Percentiles rank a stretch among this genome's conserved stretches.
These are phyloP conservation scores for Angomonas deanei DNA, from an alignment of 208 protist species.

Conservation along the genomic window DNA sequence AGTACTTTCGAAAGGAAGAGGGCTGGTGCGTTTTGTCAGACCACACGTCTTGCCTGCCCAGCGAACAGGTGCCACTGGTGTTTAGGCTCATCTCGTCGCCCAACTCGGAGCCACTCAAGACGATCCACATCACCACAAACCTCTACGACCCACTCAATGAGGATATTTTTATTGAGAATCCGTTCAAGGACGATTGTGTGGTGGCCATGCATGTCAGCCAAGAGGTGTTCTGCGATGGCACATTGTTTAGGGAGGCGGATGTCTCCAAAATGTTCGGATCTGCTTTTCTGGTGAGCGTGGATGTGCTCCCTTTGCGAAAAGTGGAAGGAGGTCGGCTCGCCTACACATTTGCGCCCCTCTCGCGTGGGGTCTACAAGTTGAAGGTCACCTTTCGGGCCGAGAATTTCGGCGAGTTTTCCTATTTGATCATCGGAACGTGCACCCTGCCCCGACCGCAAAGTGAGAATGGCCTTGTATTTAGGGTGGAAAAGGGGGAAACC, in stretches of 20 bases:
- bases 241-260: slow-evolving; percentile 24
- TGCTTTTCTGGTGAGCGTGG: slow-evolving; percentile 61
- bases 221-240: slow-evolving; percentile 14
- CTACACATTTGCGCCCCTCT: slow-evolving; percentile 81
- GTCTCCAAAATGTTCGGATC: slow-evolving; percentile 21
- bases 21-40: slow-evolving; percentile 72
- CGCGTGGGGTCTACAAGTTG: slow-evolving; percentile 66
- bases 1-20: slow-evolving; percentile 54
- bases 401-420: slow-evolving; percentile 87
- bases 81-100: slow-evolving; percentile 60
- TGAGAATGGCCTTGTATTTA: slow-evolving; percentile 41
- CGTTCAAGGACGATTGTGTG: slow-evolving; percentile 70
- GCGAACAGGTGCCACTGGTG: slow-evolving; percentile 55
- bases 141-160: slow-evolving; percentile 72
- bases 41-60: slow-evolving; percentile 28
- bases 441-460: slow-evolving; percentile 33
- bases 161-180: slow-evolving; percentile 76
- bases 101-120: slow-evolving; percentile 63
- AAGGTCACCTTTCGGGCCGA: slow-evolving; percentile 84
- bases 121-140: slow-evolving; percentile 50
- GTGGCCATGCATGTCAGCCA: slow-evolving; percentile 72
- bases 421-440: slow-evolving; percentile 62
- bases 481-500: slow-evolving; percentile 61
- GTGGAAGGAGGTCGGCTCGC: slow-evolving; percentile 59
- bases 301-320: slow-evolving; percentile 66